Base-by-base conservation (phyloP, 345 rosid genomes). In the Salix suchowensis region DNA sequence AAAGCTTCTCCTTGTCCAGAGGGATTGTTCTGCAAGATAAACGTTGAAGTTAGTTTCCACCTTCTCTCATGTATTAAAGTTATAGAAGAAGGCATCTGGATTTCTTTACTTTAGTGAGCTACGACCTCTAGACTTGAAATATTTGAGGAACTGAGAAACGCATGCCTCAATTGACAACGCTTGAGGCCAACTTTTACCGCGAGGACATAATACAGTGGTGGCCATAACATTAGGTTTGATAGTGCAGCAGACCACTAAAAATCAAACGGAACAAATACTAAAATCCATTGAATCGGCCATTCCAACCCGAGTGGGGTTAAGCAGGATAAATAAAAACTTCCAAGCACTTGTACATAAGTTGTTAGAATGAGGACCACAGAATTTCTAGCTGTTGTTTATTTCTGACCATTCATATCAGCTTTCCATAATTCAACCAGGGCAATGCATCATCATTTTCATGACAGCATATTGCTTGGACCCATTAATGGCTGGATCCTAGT, bases 1-100 rank as follows among this genome's bases (percentile, higher is more conserved):
- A 37, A 46, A 58, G 76, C 65, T 75, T 71, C 78, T 80, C 79
- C 80, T 79, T 67, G 48, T 54, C 50, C 79, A 65, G 52, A 61
- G 23, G 78, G 62, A 76, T 72, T 69, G 76, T 9, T 79, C 86
- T 84, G 82, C 77, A 73, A 67, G 40, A 39, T 16, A 58, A 9
- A 58, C 37, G 64, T 65, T 58, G 58, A 76, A 39, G 4, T 24
- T 7, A 54, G 50, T 50, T 2, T 62, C n/a, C 60, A 32, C 26
- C 55, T 19, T 28, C 19, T 64, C 40, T 62, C 6, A 28, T 19
- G 44, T 64, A 65, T 0, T n/a, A 60, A 37, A 37, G n/a, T 14
- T 65, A 58, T 19, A 60, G 52, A 60, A 60, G 50, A 37, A 68
- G 30, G 55, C 72, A 40, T 39, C 7, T 42, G 13, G 28, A 62